phyloP scores from a whole-genome alignment of 345 rosid genomes.

The Leavenworthia alabamica region DNA sequence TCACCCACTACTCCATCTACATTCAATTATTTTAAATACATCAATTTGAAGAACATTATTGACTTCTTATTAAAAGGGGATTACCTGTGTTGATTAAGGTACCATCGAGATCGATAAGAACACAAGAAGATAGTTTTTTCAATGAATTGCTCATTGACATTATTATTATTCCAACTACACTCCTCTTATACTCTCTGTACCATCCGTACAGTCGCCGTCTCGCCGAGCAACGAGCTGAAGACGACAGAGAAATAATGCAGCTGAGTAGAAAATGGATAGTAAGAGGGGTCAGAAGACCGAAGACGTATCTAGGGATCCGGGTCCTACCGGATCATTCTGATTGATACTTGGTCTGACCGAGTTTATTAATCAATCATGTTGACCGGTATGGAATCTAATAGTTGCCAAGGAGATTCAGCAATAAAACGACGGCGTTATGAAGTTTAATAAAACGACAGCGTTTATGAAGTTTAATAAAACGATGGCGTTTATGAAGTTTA shows the following conservation, averaged over 20 bases:
- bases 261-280: not conserved
- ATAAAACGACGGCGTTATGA: no score
- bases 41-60: no score
- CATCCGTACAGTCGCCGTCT: no score
- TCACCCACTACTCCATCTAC: slow-evolving; percentile 57
- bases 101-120: slow-evolving; percentile 74
- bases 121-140: slow-evolving; percentile 43
- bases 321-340: slow-evolving; percentile 12
- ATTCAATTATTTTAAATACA: no score
- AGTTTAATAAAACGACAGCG: not conserved
- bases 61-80: not conserved
- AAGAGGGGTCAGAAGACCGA: no score
- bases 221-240: not conserved
- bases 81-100: slow-evolving; percentile 60
- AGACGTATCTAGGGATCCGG: no score
- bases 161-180: no score
- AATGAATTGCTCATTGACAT: slow-evolving; percentile 40
- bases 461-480: not conserved
- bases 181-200: no score
- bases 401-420: not conserved
- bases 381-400: not conserved
- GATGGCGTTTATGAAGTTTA: no score
- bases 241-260: not conserved
- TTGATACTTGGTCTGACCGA: not conserved
- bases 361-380: not conserved